Conservation (phyloP, 1,284 basidiomycete species). For the Melampsora larici-populina region DNA sequence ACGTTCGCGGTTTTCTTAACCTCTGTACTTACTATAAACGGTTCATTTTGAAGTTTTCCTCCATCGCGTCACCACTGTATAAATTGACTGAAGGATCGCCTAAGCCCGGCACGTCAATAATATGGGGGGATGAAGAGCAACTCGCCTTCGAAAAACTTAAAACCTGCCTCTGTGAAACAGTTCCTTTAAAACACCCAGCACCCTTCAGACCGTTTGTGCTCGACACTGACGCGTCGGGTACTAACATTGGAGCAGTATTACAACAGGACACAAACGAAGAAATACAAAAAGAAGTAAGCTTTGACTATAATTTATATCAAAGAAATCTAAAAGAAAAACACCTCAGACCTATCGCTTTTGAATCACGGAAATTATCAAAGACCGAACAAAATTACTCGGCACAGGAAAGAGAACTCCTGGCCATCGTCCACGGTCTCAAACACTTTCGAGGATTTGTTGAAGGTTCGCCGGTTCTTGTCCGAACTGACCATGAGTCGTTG, state of each 20-base stretch:
- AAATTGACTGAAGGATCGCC: constrained; percentile 12
- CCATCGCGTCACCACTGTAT: background rate
- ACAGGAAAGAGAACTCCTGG: constrained; percentile 7
- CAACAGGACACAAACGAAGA: no score
- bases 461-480: constrained; percentile 3
- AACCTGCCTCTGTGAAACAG: background rate
- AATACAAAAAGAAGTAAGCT: no score
- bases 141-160: background rate
- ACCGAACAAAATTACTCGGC: no score
- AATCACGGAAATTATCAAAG: no score
- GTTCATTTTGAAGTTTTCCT: constrained; percentile 3
- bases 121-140: constrained; percentile 1
- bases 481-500: constrained; percentile 5
- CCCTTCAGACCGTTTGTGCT: background rate
- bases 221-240: no score
- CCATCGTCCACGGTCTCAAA: constrained; percentile 15
- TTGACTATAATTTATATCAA: no score
- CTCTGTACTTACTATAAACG: constrained; percentile 14
- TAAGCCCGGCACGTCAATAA: background rate
- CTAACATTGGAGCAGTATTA: background rate
- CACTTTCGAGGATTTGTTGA: constrained; percentile 13
- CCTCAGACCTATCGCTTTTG: no score
- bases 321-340: no score
- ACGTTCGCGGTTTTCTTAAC: constrained; percentile 17
- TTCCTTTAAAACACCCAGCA: constrained; percentile 9